These are phyloP conservation scores for Neolentinus lepideus DNA, from an alignment of 1,284 basidiomycete genomes.

Conservation along the genomic window DNA sequence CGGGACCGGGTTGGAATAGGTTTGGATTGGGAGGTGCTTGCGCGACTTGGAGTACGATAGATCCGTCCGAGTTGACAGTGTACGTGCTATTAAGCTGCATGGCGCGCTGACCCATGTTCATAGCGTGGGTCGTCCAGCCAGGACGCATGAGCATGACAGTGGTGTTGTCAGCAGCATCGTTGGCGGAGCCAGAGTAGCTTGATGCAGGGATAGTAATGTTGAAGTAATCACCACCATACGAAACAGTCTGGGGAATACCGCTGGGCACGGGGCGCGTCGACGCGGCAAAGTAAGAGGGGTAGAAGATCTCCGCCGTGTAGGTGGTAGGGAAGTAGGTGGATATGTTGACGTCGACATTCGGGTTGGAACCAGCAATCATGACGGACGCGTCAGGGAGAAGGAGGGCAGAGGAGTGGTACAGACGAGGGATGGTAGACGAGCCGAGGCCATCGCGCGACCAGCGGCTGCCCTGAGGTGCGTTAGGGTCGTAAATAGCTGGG, in stretches of 20 bases:
- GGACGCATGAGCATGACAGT: conserved; percentile 78
- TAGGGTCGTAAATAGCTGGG: conserved; percentile 75
- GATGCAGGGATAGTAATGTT: conserved; percentile 53
- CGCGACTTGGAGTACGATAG: conserved; percentile 34
- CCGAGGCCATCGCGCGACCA: conserved; percentile 69
- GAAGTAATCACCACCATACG: conserved; percentile 86
- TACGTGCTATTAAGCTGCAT: conserved; percentile 77
- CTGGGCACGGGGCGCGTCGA: conserved; percentile 63
- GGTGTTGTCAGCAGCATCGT: conserved; percentile 69
- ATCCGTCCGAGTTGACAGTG: conserved; percentile 71
- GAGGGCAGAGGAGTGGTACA: conserved; percentile 89
- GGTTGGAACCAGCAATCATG: conserved; percentile 88
- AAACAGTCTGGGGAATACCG: conserved; percentile 66
- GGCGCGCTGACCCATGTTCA: conserved; percentile 90
- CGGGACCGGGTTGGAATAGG: conserved; percentile 83
- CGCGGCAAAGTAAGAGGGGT: conserved; percentile 78
- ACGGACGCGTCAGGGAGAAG: conserved; percentile 86
- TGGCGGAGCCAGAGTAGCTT: conserved; percentile 61
- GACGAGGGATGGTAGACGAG: conserved; percentile 58
- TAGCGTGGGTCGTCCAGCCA: conserved; percentile 92
- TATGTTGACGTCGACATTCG: conserved; percentile 79
- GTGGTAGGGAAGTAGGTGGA: conserved; percentile 74
- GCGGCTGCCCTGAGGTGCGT: conserved; percentile 51
- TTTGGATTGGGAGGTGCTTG: conserved; percentile 66
- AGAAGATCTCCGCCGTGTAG: conserved; percentile 85